These are phyloP conservation scores for Magnusiomyces fungicola DNA, from an alignment of 1,139 yeast genomes.

Conservation along the genomic window DNA sequence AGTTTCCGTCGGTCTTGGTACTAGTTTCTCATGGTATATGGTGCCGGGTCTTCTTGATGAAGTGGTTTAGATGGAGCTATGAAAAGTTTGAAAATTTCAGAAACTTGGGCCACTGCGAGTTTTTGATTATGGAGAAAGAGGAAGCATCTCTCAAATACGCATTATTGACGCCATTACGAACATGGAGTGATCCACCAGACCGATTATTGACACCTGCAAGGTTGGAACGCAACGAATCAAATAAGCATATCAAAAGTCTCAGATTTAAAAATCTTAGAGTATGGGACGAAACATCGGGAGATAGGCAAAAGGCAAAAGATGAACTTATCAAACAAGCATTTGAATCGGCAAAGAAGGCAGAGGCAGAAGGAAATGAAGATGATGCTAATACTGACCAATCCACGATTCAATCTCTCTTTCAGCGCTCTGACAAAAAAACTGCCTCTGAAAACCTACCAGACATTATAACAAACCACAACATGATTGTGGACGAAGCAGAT, in stretches of 20 bases:
- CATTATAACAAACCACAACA: too few species aligned
- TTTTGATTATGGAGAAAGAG: conserved; percentile 63
- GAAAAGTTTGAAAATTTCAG: conserved; percentile 78
- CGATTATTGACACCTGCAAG: neutral
- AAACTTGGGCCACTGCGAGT: conserved; percentile 79
- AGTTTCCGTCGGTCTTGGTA: conserved; percentile 67
- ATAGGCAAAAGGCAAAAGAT: conserved; percentile 13
- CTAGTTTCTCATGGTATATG: conserved; percentile 90
- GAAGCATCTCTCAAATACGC: conserved; percentile 24
- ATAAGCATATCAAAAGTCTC: conserved; percentile 8
- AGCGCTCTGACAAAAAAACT: too few species aligned
- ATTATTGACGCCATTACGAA: conserved; percentile 28
- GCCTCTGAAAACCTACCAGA: too few species aligned
- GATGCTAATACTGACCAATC: conserved; percentile 15
- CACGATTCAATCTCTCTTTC: conserved; percentile 8
- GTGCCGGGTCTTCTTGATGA: conserved; percentile 87
- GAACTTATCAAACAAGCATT: conserved; percentile 12
- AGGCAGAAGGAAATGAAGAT: conserved; percentile 13
- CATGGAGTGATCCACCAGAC: conserved; percentile 31
- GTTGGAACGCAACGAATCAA: conserved; percentile 1
- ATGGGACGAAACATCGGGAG: conserved; percentile 12
- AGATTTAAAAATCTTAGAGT: conserved; percentile 6
- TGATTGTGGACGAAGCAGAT: too few species aligned
- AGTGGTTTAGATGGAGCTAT: conserved; percentile 87
- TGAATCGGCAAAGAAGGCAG: conserved; percentile 6